Percentiles rank a stretch among this genome's conserved stretches.
phyloP scores from a whole-genome alignment of 495 filamentous ascomycete species.

The Penicillium simplicissimum region DNA sequence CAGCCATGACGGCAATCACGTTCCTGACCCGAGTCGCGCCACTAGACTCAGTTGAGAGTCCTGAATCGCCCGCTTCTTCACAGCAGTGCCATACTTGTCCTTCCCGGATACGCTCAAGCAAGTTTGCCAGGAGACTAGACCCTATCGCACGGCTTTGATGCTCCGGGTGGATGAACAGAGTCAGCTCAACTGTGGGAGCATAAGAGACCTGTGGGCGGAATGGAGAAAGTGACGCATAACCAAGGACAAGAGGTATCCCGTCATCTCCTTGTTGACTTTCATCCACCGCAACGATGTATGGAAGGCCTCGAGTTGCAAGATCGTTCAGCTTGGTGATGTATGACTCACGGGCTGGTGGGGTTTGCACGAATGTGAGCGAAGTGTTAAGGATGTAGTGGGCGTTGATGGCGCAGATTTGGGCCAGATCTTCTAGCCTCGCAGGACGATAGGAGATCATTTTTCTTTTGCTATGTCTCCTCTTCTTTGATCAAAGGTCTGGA shows the following conservation, averaged over 20 bases:
- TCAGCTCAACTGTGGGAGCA: constrained; percentile 32
- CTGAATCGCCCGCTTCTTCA: constrained; percentile 4
- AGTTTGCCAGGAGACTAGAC: constrained; percentile 15
- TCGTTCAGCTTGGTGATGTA: constrained; percentile 21
- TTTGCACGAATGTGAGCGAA: constrained; percentile 28
- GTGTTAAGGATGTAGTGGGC: constrained; percentile 34
- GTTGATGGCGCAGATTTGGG: constrained; percentile 32
- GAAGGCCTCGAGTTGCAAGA: constrained; percentile 20
- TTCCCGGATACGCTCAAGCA: constrained; percentile 13
- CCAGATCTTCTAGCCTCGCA: constrained; percentile 23
- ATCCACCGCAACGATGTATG: constrained; percentile 31
- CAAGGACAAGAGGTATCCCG: constrained; percentile 20
- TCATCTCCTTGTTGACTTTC: constrained; percentile 4
- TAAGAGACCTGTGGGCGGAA: constrained; percentile 32
- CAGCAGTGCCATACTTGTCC: constrained; percentile 8
- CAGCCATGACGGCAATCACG: constrained; percentile 31
- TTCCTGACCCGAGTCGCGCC: constrained; percentile 20
- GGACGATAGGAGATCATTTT: constrained; percentile 9
- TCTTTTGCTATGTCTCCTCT: not conserved
- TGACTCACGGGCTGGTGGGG: constrained; percentile 20
- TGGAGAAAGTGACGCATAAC: constrained; percentile 32
- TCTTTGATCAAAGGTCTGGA: not conserved
- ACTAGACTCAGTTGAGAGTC: not conserved
- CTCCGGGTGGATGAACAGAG: constrained; percentile 30
- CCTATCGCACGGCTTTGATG: constrained; percentile 23